These are phyloP conservation scores for Cladosporium sphaerospermum DNA, from an alignment of 2,329 filamentous ascomycete genomes.

Conservation along the genomic window DNA sequence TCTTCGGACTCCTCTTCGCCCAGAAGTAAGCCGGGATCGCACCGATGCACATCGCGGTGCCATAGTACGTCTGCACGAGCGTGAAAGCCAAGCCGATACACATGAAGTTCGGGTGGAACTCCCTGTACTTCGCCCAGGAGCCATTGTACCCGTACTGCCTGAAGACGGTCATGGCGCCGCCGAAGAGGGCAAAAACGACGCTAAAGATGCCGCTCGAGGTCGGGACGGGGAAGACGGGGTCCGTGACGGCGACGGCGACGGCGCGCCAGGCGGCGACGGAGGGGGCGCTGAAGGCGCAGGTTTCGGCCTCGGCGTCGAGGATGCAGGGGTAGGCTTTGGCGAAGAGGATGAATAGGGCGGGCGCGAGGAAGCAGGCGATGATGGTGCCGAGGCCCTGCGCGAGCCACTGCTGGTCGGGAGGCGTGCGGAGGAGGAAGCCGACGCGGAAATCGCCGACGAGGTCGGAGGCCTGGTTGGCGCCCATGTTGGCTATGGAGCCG, in stretches of 20 bases:
- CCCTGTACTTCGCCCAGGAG: conserved; percentile 47
- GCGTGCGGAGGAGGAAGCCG: conserved; percentile 60
- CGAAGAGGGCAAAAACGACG: conserved; percentile 49
- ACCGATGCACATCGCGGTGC: conserved; percentile 54
- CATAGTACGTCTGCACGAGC: conserved; percentile 51
- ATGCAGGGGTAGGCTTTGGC: conserved; percentile 64
- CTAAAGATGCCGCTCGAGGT: conserved; percentile 52
- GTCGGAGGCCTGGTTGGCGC: conserved; percentile 38
- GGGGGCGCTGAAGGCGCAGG: conserved; percentile 56
- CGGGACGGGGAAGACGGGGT: conserved; percentile 51
- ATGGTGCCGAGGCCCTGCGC: conserved; percentile 58
- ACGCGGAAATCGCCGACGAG: conserved; percentile 61
- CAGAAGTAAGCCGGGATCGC: conserved; percentile 48
- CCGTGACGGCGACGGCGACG: conserved; percentile 56
- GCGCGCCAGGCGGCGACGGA: conserved; percentile 62
- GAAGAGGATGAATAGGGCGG: conserved; percentile 63
- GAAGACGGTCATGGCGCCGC: conserved; percentile 47
- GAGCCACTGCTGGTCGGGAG: conserved; percentile 60
- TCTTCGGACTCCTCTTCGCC: conserved; percentile 47
- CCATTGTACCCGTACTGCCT: conserved; percentile 52
- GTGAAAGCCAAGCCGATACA: conserved; percentile 55
- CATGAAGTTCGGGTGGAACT: conserved; percentile 58
- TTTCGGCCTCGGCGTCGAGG: conserved; percentile 41
- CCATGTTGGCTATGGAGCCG: conserved; percentile 42
- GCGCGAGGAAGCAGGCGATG: conserved; percentile 60